These are phyloP conservation scores for Salinomyces thailandicus DNA, from an alignment of 2,329 filamentous ascomycete species.

Conservation along the genomic window DNA sequence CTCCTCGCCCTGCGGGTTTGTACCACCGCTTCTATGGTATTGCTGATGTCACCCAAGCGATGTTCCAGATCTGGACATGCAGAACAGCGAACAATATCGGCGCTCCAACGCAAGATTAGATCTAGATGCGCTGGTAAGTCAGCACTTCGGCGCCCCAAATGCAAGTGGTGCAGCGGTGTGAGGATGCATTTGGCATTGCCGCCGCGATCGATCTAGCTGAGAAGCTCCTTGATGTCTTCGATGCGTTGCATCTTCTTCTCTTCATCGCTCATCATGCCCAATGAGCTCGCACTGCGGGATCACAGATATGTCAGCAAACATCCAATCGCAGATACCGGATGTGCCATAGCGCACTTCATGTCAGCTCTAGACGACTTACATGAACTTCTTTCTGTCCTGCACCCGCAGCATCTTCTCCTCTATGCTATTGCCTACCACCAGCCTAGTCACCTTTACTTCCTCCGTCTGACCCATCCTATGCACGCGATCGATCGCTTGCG, in stretches of 20 bases:
- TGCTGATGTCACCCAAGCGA: no score
- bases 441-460: conserved; percentile 76
- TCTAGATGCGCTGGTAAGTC: no score
- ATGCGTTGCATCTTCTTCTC: conserved; percentile 84
- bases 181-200: neutral
- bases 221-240: conserved; percentile 84
- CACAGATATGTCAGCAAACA: conserved; percentile 20
- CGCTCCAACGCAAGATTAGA: no score
- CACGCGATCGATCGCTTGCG: conserved; percentile 93
- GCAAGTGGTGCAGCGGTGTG: no score
- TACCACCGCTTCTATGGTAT: no score
- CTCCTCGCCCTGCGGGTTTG: neutral
- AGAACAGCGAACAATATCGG: no score
- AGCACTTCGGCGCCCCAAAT: no score
- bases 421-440: conserved; percentile 82
- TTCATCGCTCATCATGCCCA: conserved; percentile 91
- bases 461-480: conserved; percentile 91
- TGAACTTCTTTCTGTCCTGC: conserved; percentile 92
- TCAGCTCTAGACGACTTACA: no score
- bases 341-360: no score
- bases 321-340: neutral
- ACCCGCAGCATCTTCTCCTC: conserved; percentile 91
- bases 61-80: no score
- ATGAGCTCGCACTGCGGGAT: conserved; percentile 66
- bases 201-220: conserved; percentile 42